Evolutionary conservation across 345 rosid species (phyloP).

Genomic region (Euphorbia tirucalli): DNA sequence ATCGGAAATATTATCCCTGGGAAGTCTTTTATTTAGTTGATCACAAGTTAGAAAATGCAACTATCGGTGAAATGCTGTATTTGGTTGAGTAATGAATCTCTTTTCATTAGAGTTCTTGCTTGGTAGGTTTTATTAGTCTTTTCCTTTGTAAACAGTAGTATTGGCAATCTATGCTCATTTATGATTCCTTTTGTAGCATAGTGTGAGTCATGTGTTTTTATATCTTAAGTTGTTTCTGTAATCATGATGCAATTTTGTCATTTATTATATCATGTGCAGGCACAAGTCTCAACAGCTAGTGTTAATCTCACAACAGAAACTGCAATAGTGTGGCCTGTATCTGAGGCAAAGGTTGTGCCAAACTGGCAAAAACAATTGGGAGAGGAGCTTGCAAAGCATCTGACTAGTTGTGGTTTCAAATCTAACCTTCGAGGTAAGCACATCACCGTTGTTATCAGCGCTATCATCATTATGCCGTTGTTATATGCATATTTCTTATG

Average conservation of each 20-base stretch:
- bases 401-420: conserved; percentile 77
- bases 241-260: not conserved
- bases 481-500: not conserved
- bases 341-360: conserved; percentile 66
- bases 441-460: not conserved
- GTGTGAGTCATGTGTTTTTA: not conserved
- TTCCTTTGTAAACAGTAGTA: not conserved
- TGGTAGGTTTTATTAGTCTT: not conserved
- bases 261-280: conserved; percentile 42
- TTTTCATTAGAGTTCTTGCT: conserved; percentile 5
- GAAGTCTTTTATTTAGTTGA: not conserved
- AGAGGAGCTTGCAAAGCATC: conserved; percentile 83
- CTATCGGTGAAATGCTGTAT: not conserved
- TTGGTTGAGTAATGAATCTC: not conserved
- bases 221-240: not conserved
- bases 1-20: not conserved
- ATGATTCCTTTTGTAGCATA: not conserved
- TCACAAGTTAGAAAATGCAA: not conserved
- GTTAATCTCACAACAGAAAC: conserved; percentile 94
- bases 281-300: conserved; percentile 83
- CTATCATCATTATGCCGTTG: not conserved
- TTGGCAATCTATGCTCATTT: not conserved
- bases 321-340: conserved; percentile 84
- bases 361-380: conserved; percentile 84
- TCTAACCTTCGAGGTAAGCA: conserved; percentile 78